Conservation (phyloP, 495 filamentous ascomycete species). For the Penicillium chermesinum region DNA sequence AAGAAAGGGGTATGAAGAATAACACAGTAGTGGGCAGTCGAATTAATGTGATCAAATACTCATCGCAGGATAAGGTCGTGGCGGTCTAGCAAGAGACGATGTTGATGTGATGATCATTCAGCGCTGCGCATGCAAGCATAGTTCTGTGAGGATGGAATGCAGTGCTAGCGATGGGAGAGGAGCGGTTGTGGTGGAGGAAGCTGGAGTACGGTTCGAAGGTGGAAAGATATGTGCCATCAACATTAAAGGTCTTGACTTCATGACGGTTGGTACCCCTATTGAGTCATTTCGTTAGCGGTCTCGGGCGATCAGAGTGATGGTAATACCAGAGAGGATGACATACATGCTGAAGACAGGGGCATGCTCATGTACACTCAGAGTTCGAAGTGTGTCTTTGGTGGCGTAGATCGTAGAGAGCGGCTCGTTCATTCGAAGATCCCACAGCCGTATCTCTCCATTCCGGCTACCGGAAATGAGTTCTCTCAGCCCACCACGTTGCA, state of each 20-base stretch:
- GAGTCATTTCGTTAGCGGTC: too few species aligned
- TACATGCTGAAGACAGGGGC: constrained; percentile 95
- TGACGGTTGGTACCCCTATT: constrained; percentile 82
- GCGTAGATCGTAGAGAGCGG: constrained; percentile 68
- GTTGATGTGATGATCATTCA: constrained; percentile 46
- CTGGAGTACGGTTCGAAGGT: constrained; percentile 81
- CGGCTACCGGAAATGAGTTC: constrained; percentile 83
- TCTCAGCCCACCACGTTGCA: constrained; percentile 90
- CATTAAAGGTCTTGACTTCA: constrained; percentile 86
- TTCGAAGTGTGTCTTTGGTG: constrained; percentile 73
- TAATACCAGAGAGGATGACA: constrained; percentile 28
- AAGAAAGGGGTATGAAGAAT: not conserved
- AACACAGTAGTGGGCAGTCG: not conserved
- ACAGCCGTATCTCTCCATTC: constrained; percentile 89
- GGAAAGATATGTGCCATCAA: constrained; percentile 69
- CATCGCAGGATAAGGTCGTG: not conserved
- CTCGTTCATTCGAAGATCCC: constrained; percentile 85
- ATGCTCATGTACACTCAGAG: constrained; percentile 91
- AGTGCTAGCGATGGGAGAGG: constrained; percentile 75
- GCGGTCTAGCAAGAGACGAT: constrained; percentile 38
- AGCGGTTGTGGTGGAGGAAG: constrained; percentile 74
- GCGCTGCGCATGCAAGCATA: constrained; percentile 74
- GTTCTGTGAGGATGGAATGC: constrained; percentile 96
- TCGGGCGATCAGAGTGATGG: too few species aligned
- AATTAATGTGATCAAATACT: not conserved